Evolutionary conservation across 345 rosid species (phyloP), one percentile per base, ranked within the genome.

Genomic region (Brassica incana): DNA sequence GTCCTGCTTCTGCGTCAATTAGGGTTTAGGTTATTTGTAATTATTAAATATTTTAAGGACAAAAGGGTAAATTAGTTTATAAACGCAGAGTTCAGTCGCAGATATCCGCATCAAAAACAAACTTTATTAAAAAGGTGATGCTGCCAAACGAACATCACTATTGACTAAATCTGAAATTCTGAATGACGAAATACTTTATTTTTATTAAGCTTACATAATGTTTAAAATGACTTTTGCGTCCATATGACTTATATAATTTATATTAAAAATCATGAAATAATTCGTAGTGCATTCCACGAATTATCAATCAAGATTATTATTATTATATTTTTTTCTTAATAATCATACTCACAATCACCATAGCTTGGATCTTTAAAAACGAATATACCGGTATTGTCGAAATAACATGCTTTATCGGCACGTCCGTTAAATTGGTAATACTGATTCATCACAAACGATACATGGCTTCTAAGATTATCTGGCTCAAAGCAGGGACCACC

Each of bases 401-500:
- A 77, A 62, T 12, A 0, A 12, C 80, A 77, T 8, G 40, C 63
- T 1, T 3, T 29, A 5, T 27, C 20, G 3, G 74, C 32, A 10
- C 5, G 10, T 23, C 54, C 58, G 40, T 20, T 50, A 4, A 2
- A 25, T 5, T 50, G 40, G 30, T 43, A 77, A 33, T 77, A 70
- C 12, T 1, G 5, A 25, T 77, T 77, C 80, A 77, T 70, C n/a
- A 50, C 75, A 5, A 8, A 77, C 43, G 81, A 78, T 6, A 71
- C 72, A 4, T 78, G 81, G 56, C 56, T 69, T 9, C 23, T 38
- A 15, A 78, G 0, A 11, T 12, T 71, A 1, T 78, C 25, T 36
- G 72, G 81, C 20, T 78, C 72, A 56, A 8, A 78, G 60, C 77
- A 78, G 1, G 4, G 5, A 10, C 76, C 81, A 29, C 81, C 81